Evolutionary conservation across 169 alveolate genomes (phyloP).

Genomic region (Plasmodium gallinaceum): DNA sequence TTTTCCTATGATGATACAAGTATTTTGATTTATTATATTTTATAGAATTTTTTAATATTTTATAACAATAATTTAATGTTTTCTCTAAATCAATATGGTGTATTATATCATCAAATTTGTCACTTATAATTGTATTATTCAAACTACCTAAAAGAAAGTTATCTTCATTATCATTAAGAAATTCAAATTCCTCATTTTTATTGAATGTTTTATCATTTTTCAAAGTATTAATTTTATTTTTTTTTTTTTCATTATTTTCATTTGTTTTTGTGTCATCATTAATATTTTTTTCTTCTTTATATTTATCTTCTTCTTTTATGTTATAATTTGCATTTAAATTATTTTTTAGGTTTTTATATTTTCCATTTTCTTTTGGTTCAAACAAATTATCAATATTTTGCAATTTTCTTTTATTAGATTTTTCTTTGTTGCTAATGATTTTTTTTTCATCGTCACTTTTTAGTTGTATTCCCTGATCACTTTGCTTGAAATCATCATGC

Average conservation of each 20-base stretch:
- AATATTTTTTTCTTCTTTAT: not conserved
- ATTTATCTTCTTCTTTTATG: no score
- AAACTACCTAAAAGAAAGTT: not conserved
- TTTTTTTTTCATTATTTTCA: not conserved
- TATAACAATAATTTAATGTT: conserved; percentile 68
- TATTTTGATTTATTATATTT: conserved; percentile 24
- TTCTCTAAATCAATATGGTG: conserved; percentile 62
- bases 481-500: no score
- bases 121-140: not conserved
- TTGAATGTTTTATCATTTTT: not conserved
- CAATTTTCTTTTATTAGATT: no score
- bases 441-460: no score
- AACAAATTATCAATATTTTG: no score
- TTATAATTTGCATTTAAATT: no score
- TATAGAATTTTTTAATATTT: conserved; percentile 27
- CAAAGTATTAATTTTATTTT: not conserved
- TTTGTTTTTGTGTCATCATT: not conserved
- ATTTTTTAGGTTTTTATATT: no score
- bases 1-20: conserved; percentile 41
- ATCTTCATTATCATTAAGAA: not conserved
- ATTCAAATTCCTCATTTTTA: not conserved
- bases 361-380: no score
- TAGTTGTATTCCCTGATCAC: no score
- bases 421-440: no score
- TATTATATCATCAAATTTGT: conserved; percentile 9